Evolutionary conservation across 257 asterid species (phyloP).

Genomic region (Solanum bulbocastanum): DNA sequence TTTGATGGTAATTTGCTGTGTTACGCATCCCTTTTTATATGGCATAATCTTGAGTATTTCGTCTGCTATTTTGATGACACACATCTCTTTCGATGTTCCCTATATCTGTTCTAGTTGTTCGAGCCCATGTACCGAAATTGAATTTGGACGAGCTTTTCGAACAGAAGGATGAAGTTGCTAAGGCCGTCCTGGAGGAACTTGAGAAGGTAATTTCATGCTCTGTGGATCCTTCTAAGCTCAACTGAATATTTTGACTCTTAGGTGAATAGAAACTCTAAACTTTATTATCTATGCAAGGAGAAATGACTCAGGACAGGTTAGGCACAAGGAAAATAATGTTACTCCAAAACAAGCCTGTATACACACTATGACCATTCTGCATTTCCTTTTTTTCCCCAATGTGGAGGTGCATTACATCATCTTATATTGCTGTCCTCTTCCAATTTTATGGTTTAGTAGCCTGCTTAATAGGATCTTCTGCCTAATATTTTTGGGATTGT

Average conservation of each 20-base stretch:
- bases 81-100: background rate
- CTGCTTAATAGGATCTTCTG: background rate
- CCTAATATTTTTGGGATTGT: background rate
- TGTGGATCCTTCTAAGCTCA: background rate
- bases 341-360: background rate
- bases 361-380: background rate
- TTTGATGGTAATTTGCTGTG: slow-evolving; percentile 60
- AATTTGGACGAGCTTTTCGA: slow-evolving; percentile 88
- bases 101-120: slow-evolving; percentile 44
- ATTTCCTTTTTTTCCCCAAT: background rate
- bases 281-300: background rate
- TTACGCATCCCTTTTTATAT: background rate
- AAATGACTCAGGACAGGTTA: background rate
- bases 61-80: background rate
- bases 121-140: slow-evolving; percentile 92
- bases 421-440: background rate
- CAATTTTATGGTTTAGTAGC: background rate
- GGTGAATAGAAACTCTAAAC: background rate
- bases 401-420: background rate
- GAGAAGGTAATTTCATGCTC: slow-evolving; percentile 50
- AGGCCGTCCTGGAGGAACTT: slow-evolving; percentile 84
- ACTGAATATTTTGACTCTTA: background rate
- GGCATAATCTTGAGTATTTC: background rate
- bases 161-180: slow-evolving; percentile 91
- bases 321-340: background rate